Conservation (phyloP, 345 rosid genomes). For the Odontarrhena argentea region DNA sequence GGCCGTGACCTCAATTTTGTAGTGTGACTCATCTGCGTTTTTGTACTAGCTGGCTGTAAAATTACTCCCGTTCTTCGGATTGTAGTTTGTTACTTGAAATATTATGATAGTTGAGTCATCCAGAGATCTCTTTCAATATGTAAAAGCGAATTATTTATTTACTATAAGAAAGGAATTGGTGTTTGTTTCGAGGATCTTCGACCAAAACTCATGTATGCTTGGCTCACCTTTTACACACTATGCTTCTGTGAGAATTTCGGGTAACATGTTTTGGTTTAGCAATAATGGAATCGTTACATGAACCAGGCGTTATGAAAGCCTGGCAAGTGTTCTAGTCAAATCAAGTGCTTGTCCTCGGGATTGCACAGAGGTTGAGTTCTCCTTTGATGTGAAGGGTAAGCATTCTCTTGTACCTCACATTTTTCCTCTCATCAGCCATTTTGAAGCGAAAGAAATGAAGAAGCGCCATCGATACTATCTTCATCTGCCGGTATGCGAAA, state of each 20-base stretch:
- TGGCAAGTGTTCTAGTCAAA: not conserved
- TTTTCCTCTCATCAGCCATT: conserved; percentile 49
- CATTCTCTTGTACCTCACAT: conserved; percentile 56
- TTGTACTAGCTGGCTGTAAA: conserved; percentile 21
- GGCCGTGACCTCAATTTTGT: conserved; percentile 25
- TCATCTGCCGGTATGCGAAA: conserved; percentile 77
- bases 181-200: not conserved
- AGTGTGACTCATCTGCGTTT: conserved; percentile 12
- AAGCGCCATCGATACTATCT: conserved; percentile 63
- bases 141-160: conserved; percentile 7
- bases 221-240: conserved; percentile 14
- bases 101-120: not conserved
- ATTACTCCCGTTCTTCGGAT: not conserved
- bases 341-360: conserved; percentile 43
- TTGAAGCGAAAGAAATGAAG: conserved; percentile 63
- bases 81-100: conserved; percentile 2
- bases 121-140: conserved; percentile 9
- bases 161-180: not conserved
- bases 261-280: not conserved
- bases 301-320: not conserved
- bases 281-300: conserved; percentile 3
- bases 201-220: not conserved
- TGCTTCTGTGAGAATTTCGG: not conserved
- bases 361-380: conserved; percentile 55
- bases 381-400: conserved; percentile 67